Conservation (phyloP, 2,329 filamentous ascomycete genomes). For the Exophiala alcalophila region DNA sequence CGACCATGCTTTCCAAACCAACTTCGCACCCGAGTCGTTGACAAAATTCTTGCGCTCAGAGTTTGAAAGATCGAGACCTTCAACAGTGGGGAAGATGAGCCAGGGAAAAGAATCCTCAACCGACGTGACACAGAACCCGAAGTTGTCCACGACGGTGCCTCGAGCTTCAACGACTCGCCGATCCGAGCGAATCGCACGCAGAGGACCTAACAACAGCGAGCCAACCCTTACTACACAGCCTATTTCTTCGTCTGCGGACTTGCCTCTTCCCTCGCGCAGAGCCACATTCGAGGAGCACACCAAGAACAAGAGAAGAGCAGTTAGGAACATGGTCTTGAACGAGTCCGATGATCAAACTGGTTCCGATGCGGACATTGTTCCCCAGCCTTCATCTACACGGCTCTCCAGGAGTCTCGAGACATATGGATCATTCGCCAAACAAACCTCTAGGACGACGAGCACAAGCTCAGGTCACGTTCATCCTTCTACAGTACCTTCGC, state of each 20-base stretch:
- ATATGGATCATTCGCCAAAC: too few relatives aligned
- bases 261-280: constrained; percentile 3
- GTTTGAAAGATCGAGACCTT: constrained; percentile 13
- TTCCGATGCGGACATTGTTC: neutral
- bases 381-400: too few relatives aligned
- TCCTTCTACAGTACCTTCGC: too few relatives aligned
- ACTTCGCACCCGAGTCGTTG: constrained; percentile 25
- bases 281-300: constrained; percentile 23
- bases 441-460: too few relatives aligned
- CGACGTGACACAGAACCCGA: too few relatives aligned
- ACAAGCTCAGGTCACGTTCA: too few relatives aligned
- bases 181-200: constrained; percentile 11
- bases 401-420: too few relatives aligned
- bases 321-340: constrained; percentile 9
- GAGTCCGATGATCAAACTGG: neutral
- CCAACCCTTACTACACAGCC: neutral
- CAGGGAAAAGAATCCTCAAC: constrained; percentile 19
- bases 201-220: neutral
- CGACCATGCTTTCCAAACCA: constrained; percentile 20
- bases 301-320: constrained; percentile 19
- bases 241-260: neutral
- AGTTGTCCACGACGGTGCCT: too few relatives aligned
- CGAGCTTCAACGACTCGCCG: constrained; percentile 3
- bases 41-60: constrained; percentile 20
- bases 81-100: too few relatives aligned